phyloP scores from a whole-genome alignment of 345 rosid genomes.

The Salix exigua region DNA sequence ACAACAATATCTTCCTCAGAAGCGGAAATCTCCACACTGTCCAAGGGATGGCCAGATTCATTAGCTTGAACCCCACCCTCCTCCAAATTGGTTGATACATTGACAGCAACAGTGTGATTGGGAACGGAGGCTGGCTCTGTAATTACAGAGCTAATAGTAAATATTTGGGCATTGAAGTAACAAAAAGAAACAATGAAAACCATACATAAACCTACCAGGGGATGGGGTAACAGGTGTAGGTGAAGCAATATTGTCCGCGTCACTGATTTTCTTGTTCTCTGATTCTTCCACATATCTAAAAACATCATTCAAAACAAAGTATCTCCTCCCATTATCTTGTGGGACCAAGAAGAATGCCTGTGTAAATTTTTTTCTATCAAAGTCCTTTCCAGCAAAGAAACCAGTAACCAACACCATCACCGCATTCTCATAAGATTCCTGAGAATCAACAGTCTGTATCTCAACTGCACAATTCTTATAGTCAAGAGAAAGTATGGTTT shows the following conservation, averaged over 20 bases:
- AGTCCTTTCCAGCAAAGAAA: slow-evolving; percentile 43
- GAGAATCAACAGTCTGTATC: slow-evolving; percentile 60
- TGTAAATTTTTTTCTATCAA: slow-evolving; percentile 37
- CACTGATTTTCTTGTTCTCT: slow-evolving; percentile 15
- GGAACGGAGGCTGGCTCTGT: slow-evolving; percentile 34
- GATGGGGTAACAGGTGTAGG: slow-evolving; percentile 27
- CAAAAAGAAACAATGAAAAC: neutral
- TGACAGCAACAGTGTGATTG: slow-evolving; percentile 13
- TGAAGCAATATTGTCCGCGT: slow-evolving; percentile 24
- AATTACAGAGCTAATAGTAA: slow-evolving; percentile 1
- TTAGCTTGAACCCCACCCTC: slow-evolving; percentile 13
- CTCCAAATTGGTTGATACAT: slow-evolving; percentile 4
- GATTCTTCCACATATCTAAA: slow-evolving; percentile 48
- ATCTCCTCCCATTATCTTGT: slow-evolving; percentile 34
- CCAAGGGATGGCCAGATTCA: slow-evolving; percentile 25
- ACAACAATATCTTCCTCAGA: slow-evolving; percentile 27
- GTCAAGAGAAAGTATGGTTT: slow-evolving; percentile 52
- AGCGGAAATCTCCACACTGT: slow-evolving; percentile 27
- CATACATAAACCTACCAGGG: slow-evolving; percentile 27
- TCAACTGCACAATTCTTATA: slow-evolving; percentile 42
- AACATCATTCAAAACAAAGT: slow-evolving; percentile 68
- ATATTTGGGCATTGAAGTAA: neutral
- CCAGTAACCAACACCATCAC: slow-evolving; percentile 68
- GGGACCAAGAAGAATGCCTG: slow-evolving; percentile 74
- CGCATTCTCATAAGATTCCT: slow-evolving; percentile 44